Evolutionary conservation across 2,329 filamentous ascomycete genomes (phyloP).

Genomic region (Acarospora socialis): DNA sequence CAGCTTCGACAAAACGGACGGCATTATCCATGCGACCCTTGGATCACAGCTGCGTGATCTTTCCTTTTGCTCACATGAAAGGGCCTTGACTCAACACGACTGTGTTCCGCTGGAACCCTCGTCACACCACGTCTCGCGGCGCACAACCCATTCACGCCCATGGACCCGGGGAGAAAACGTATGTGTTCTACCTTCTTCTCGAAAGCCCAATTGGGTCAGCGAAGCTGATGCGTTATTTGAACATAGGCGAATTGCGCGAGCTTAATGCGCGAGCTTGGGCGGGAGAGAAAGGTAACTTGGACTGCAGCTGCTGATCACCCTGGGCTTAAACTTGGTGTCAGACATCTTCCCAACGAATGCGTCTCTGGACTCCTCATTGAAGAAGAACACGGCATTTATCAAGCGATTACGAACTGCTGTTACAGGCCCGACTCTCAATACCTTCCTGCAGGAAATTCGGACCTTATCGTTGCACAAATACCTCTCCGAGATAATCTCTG

Average conservation of each 20-base stretch:
- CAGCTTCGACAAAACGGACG: too few relatives aligned
- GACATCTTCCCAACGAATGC: conserved; percentile 64
- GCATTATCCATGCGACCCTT: too few relatives aligned
- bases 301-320: conserved; percentile 17
- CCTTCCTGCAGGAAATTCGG: conserved; percentile 80
- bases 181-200: conserved; percentile 14
- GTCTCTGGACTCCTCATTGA: conserved; percentile 83
- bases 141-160: conserved; percentile 13
- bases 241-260: conserved; percentile 71
- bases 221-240: neutral
- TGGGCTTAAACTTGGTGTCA: too few relatives aligned
- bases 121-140: neutral
- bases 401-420: conserved; percentile 87
- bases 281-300: conserved; percentile 74
- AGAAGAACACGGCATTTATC: conserved; percentile 97
- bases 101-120: neutral
- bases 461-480: conserved; percentile 90
- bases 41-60: too few relatives aligned
- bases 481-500: conserved; percentile 89
- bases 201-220: too few relatives aligned
- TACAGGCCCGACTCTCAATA: conserved; percentile 60
- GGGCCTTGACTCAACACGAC: conserved; percentile 5
- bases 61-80: conserved; percentile 7
- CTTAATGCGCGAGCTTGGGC: conserved; percentile 80
- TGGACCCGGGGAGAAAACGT: conserved; percentile 39